These are phyloP conservation scores for Cytospora mali DNA, from an alignment of 2,329 filamentous ascomycete species.

Conservation along the genomic window DNA sequence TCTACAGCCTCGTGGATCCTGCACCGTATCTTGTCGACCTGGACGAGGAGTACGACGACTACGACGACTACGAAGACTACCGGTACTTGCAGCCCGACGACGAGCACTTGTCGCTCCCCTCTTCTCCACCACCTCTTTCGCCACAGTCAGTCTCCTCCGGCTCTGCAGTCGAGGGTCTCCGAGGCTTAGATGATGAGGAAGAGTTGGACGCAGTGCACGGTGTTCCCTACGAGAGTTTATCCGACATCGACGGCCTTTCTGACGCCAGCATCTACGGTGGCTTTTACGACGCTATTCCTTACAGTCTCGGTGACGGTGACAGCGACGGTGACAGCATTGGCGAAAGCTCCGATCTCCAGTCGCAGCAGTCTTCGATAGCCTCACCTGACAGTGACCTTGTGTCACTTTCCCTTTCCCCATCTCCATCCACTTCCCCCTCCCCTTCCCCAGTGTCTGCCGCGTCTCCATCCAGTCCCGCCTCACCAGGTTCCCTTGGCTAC, in stretches of 20 bases:
- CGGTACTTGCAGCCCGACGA: conserved; percentile 3
- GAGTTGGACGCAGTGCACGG: not conserved
- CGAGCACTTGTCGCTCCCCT: not conserved
- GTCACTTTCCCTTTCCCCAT: not conserved
- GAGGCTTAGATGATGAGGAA: not conserved
- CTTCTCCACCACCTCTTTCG: not conserved
- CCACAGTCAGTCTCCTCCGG: not conserved
- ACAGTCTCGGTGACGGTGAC: not conserved
- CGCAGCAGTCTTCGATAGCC: not conserved
- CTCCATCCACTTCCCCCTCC: not conserved
- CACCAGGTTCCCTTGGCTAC: not conserved
- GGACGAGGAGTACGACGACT: not conserved
- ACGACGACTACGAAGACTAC: not conserved
- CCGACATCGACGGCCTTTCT: not conserved
- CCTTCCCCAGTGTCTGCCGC: not conserved
- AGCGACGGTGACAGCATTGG: not conserved
- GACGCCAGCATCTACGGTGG: not conserved
- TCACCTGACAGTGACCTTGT: not conserved
- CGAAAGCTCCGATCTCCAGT: not conserved
- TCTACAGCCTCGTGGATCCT: conserved; percentile 1
- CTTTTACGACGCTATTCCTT: not conserved
- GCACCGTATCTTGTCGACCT: not conserved
- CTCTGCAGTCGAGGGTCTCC: not conserved
- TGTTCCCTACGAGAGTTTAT: not conserved
- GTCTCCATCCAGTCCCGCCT: not conserved